Evolutionary conservation across 1,284 basidiomycete species (phyloP), one percentile per base, ranked within the genome.

Genomic region (Cryptococcus sp.): DNA sequence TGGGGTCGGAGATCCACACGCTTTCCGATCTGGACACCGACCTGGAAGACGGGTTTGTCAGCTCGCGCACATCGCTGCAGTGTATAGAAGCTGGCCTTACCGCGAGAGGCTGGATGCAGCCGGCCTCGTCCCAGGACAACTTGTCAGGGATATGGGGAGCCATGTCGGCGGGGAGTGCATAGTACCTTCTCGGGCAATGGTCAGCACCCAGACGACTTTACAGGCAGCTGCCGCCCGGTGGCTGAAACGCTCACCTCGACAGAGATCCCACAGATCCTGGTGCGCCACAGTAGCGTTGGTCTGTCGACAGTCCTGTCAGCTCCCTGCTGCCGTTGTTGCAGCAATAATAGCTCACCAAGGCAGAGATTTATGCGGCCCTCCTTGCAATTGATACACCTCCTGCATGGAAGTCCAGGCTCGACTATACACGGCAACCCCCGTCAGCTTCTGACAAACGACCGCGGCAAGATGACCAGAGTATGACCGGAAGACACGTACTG

Each of bases 71-170:
- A 44, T 18, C 8, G n/a, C 13, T 42, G 7, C 16, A 39, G 11
- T 23, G 18, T 20, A 8, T 35, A 21, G 24, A n/a, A 59, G n/a
- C n/a, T n/a, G n/a, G n/a, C n/a, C 67, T 58, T 44, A 97, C 95
- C 11, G 92, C 85, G 36, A 97, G 83, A 13, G 95, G 95, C 77
- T 98, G 95, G 79, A 97, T 91, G 84, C 79, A 71, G 3, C 74
- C 76, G 4, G 76, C 80, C 46, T 79, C 79, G 50, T 81, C 79
- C 65, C 79, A 70, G 15, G 72, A 66, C 59, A 80, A 64, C 55
- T 65, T 62, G 50, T 79, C 77, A 6, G 77, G 77, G 37, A 79
- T 65, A 44, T 76, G 68, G 18, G 71, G 71, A 11, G 74, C 74
- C 74, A 76, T 76, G 54, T 76, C 74, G 16, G 72, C 67, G 2